These are phyloP conservation scores for Rugonectria rugulosa DNA, from an alignment of 2,329 filamentous ascomycete species.

Conservation along the genomic window DNA sequence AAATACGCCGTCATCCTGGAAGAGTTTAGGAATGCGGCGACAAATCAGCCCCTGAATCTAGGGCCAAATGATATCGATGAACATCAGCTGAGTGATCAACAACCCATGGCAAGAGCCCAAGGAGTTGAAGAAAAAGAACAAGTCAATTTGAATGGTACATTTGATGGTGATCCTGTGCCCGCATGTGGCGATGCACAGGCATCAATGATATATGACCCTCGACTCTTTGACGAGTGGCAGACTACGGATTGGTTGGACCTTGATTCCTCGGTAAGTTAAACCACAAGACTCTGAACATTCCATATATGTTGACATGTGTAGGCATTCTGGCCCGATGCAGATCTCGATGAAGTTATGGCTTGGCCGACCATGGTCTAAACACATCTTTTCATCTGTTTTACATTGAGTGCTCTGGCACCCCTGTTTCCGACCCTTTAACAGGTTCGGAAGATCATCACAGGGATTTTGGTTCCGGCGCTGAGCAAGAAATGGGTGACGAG, in stretches of 20 bases:
- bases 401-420: neutral
- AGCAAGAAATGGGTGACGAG: too few relatives aligned
- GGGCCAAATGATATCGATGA: too few relatives aligned
- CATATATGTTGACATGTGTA: neutral
- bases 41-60: neutral
- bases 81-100: too few relatives aligned
- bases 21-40: constrained; percentile 21
- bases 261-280: constrained; percentile 25
- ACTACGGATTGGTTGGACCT: constrained; percentile 31
- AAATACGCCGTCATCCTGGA: constrained; percentile 31
- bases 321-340: constrained; percentile 23
- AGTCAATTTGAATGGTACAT: neutral
- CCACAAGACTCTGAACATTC: too few relatives aligned
- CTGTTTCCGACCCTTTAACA: too few relatives aligned
- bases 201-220: neutral
- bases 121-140: neutral
- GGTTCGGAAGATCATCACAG: too few relatives aligned
- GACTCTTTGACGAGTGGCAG: constrained; percentile 25
- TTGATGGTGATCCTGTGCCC: neutral
- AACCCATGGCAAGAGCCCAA: constrained; percentile 5
- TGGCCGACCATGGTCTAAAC: constrained; percentile 18
- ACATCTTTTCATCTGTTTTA: too few relatives aligned
- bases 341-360: constrained; percentile 16
- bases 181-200: neutral
- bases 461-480: too few relatives aligned